Conservation (phyloP, 306 rosid genomes). For the Gastrolobium villosum region DNA sequence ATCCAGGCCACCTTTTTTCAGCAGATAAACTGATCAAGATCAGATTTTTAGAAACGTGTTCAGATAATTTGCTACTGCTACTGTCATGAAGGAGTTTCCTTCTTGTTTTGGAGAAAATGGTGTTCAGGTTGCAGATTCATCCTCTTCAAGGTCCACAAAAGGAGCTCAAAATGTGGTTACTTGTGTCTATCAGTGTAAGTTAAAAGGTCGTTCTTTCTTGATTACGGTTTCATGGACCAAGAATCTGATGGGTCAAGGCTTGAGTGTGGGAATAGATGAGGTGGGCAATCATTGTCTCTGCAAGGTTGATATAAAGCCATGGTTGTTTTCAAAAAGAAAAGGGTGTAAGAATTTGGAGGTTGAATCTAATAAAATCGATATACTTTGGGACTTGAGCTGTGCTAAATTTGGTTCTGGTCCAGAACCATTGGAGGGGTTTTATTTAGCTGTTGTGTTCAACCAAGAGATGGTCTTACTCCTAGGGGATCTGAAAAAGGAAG, state of each 20-base stretch:
- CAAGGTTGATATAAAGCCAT: slow-evolving; percentile 88
- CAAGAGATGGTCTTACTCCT: slow-evolving; percentile 71
- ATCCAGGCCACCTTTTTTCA: slow-evolving; percentile 24
- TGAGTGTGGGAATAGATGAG: slow-evolving; percentile 74
- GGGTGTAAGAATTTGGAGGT: slow-evolving; percentile 76
- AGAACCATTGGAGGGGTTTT: slow-evolving; percentile 84
- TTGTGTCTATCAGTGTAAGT: slow-evolving; percentile 80
- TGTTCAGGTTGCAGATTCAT: slow-evolving; percentile 83
- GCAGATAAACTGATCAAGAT: slow-evolving; percentile 37
- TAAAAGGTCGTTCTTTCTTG: slow-evolving; percentile 67
- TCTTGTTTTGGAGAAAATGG: slow-evolving; percentile 99
- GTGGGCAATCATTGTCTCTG: slow-evolving; percentile 66
- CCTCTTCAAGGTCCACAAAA: slow-evolving; percentile 64
- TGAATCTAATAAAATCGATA: slow-evolving; percentile 63
- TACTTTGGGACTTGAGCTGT: slow-evolving; percentile 77
- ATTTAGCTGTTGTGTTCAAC: slow-evolving; percentile 68
- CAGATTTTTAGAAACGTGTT: slow-evolving; percentile 37
- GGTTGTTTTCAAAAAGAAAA: slow-evolving; percentile 87
- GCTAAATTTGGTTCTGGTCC: slow-evolving; percentile 90
- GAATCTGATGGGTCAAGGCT: slow-evolving; percentile 84
- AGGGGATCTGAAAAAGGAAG: slow-evolving; percentile 82
- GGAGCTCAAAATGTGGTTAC: slow-evolving; percentile 77
- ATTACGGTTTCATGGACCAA: slow-evolving; percentile 93
- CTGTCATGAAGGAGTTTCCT: slow-evolving; percentile 89
- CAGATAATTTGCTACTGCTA: slow-evolving; percentile 25